Evolutionary conservation across 768 basidiomycete species (phyloP), one percentile per base, ranked within the genome.

Genomic region (Calocera viscosa): DNA sequence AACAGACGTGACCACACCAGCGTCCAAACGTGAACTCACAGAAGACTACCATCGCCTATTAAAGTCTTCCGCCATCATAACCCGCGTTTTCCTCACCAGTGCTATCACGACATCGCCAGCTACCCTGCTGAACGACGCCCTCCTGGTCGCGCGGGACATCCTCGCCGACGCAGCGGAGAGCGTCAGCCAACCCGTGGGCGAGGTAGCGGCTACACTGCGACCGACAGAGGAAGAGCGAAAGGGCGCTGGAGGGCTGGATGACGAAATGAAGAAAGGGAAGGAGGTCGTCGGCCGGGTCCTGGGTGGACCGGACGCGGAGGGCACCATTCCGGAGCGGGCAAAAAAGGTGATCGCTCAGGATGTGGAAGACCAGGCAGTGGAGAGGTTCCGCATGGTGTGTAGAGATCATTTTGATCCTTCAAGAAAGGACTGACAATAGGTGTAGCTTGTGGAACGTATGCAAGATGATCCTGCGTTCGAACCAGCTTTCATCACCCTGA

Each of bases 31-130:
- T 8, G 53, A 60, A 16, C 53, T 60, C 2, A 60, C 53, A 8
- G 53, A 60, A 26, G 53, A 60, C 53, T 60, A 60, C 30, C 53
- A 60, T 16, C 53, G 53, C 16, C 53, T 60, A 16, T 26, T 60
- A 16, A 11, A 22, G 10, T 28, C 26, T 60, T 2, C 7, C 16
- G 53, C 26, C 26, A 30, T 32, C 10, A 26, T 60, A 5, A 10
- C 14, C 19, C 53, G 53, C 8, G 30, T 60, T 7, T 19, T 60
- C 26, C 30, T 60, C 26, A 60, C 2, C 24, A 60, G 53, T 22
- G 53, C 53, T 5, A 16, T 60, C 26, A 8, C 53, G 7, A 32
- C 53, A 28, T 60, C 53, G 26, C 53, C 53, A 2, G 53, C 53
- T 19, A 60, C 53, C 10, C 30, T 60, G 30, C 26, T 60, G 26